Percentiles rank a stretch among this genome's conserved stretches.
These are phyloP conservation scores for Leucosporidium scottii DNA, from an alignment of 768 basidiomycete genomes.

Conservation along the genomic window DNA sequence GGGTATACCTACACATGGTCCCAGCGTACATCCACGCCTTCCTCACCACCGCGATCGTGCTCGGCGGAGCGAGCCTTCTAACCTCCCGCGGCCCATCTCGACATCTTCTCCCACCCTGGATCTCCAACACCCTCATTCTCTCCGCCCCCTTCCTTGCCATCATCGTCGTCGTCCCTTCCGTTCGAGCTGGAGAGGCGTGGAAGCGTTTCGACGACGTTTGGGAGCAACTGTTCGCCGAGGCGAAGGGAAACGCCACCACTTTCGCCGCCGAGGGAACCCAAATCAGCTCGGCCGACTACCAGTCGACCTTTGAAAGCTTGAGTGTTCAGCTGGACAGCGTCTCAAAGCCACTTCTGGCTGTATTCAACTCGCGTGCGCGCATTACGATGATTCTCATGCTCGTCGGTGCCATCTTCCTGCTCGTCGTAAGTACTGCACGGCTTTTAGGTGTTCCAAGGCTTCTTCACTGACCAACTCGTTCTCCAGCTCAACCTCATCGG, in stretches of 20 bases:
- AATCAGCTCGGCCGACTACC: not conserved
- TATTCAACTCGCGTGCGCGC: not conserved
- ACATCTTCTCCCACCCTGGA: no score
- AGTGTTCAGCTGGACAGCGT: not conserved
- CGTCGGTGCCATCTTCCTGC: not conserved
- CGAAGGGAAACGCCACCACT: not conserved
- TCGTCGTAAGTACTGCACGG: not conserved
- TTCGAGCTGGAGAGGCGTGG: not conserved
- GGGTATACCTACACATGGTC: not conserved
- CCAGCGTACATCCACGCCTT: not conserved
- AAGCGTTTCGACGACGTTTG: not conserved
- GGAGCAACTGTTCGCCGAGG: not conserved
- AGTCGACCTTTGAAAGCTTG: not conserved
- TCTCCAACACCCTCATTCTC: no score
- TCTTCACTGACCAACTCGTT: not conserved
- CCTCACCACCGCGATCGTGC: not conserved
- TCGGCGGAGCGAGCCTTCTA: not conserved
- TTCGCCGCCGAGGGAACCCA: not conserved
- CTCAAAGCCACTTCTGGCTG: no score
- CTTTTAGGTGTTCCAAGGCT: not conserved
- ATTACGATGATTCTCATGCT: not conserved
- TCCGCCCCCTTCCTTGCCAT: no score
- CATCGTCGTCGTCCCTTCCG: no score
- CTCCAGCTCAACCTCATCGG: not conserved
- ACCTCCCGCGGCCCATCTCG: no score